phyloP scores from a whole-genome alignment of 345 rosid species.

The Citrus maxima region DNA sequence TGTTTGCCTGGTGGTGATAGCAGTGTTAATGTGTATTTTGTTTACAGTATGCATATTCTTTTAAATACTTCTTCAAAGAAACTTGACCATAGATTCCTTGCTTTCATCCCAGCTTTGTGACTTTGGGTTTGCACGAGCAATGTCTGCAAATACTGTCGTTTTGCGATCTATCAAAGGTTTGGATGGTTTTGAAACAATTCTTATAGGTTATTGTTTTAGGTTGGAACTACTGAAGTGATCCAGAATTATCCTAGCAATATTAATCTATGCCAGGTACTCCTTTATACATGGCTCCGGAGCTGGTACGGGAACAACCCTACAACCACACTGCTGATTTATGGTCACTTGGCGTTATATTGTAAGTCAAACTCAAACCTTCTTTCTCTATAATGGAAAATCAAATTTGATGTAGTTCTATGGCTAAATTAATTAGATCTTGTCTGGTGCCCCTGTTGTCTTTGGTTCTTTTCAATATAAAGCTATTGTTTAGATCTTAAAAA shows the following conservation, averaged over 20 bases:
- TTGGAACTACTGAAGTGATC: not conserved
- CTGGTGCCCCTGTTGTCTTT: not conserved
- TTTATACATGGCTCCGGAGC: conserved; percentile 97
- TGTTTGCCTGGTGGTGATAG: not conserved
- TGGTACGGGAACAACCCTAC: conserved; percentile 96
- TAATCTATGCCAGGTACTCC: conserved; percentile 75
- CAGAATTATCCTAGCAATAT: not conserved
- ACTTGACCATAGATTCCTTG: conserved; percentile 10
- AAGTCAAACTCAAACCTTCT: conserved; percentile 29
- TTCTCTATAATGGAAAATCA: not conserved
- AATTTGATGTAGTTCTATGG: not conserved
- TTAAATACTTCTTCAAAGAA: not conserved
- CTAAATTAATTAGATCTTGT: not conserved
- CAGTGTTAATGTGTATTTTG: not conserved
- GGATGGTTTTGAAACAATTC: conserved; percentile 3
- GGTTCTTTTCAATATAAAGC: not conserved
- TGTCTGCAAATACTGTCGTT: conserved; percentile 96
- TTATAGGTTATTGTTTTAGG: not conserved
- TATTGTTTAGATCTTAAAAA: not conserved
- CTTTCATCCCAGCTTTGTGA: conserved; percentile 73
- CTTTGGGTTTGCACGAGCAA: conserved; percentile 99
- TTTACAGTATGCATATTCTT: not conserved
- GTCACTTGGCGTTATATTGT: conserved; percentile 99
- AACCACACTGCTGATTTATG: conserved; percentile 97
- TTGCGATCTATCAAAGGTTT: conserved; percentile 93